Conservation (phyloP, 2,329 filamentous ascomycete genomes). For the Neocatenulostroma microsporum region DNA sequence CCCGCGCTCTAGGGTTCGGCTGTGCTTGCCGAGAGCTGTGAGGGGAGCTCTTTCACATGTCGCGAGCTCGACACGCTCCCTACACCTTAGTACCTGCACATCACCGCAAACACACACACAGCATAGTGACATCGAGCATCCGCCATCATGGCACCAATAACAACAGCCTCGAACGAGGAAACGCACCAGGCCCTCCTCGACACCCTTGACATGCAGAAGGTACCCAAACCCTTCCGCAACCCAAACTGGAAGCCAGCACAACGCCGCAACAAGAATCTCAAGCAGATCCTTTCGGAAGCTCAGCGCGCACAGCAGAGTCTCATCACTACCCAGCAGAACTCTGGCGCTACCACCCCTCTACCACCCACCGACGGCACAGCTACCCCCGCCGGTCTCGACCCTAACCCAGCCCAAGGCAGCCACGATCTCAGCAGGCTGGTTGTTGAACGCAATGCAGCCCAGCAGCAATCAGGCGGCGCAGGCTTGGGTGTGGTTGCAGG, state of each 20-base stretch:
- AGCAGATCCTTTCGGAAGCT: conserved; percentile 86
- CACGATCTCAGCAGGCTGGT: conserved; percentile 81
- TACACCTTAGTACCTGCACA: no score
- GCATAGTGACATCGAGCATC: no score
- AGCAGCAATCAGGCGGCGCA: conserved; percentile 24
- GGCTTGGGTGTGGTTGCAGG: conserved; percentile 22
- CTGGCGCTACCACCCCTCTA: conserved; percentile 62
- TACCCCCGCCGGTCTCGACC: conserved; percentile 56
- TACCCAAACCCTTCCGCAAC: conserved; percentile 85
- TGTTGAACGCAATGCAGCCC: conserved; percentile 63
- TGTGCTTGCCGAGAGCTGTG: no score
- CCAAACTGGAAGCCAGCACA: conserved; percentile 83
- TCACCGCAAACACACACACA: no score
- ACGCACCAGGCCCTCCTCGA: conserved; percentile 78
- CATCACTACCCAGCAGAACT: conserved; percentile 67
- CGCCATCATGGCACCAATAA: conserved; percentile 58
- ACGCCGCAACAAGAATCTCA: conserved; percentile 97
- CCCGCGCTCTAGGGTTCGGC: no score
- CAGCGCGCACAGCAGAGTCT: conserved; percentile 83
- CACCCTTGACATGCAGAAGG: conserved; percentile 79
- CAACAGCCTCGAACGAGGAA: conserved; percentile 66
- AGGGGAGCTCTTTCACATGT: no score
- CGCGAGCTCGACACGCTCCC: no score
- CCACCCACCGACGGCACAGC: conserved; percentile 27
- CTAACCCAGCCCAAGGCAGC: conserved; percentile 83